These are phyloP conservation scores for Aquilaria malaccensis DNA, from an alignment of 345 rosid genomes.

Conservation along the genomic window DNA sequence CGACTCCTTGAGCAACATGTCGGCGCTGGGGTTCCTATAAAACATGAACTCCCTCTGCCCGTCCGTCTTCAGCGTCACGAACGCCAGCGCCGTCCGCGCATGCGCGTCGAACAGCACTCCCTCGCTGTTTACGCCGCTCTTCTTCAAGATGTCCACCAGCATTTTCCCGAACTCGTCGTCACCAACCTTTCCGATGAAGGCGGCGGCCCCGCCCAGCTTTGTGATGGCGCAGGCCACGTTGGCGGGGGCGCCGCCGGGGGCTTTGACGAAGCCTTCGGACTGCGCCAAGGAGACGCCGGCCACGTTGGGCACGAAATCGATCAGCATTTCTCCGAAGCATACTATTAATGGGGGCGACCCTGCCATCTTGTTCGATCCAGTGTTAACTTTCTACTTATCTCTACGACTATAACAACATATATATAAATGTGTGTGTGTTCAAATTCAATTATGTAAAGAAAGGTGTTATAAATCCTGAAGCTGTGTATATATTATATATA, in stretches of 20 bases:
- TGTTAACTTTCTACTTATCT: too few relatives aligned
- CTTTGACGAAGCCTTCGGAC: constrained; percentile 54
- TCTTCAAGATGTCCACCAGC: constrained; percentile 51
- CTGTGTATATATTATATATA: too few relatives aligned
- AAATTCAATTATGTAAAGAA: too few relatives aligned
- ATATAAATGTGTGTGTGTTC: too few relatives aligned
- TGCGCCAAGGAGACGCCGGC: constrained; percentile 68
- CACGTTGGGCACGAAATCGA: constrained; percentile 67
- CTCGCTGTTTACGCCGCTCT: constrained; percentile 43
- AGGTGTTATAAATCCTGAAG: too few relatives aligned
- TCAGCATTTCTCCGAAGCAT: constrained; percentile 71
- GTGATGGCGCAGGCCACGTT: constrained; percentile 73
- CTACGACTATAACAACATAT: too few relatives aligned
- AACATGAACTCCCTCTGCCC: constrained; percentile 78
- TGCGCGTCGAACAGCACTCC: constrained; percentile 50
- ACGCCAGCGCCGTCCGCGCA: constrained; percentile 66
- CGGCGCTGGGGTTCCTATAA: constrained; percentile 72
- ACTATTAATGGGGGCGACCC: constrained; percentile 26
- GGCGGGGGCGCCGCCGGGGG: constrained; percentile 80
- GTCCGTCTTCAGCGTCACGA: constrained; percentile 47
- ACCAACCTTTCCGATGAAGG: constrained; percentile 72
- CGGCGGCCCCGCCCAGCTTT: constrained; percentile 58
- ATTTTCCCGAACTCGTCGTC: constrained; percentile 77
- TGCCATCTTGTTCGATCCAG: neutral
- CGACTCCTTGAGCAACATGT: constrained; percentile 59